Evolutionary conservation across 805 yeast genomes (phyloP).

Genomic region (Candida manassasensis): DNA sequence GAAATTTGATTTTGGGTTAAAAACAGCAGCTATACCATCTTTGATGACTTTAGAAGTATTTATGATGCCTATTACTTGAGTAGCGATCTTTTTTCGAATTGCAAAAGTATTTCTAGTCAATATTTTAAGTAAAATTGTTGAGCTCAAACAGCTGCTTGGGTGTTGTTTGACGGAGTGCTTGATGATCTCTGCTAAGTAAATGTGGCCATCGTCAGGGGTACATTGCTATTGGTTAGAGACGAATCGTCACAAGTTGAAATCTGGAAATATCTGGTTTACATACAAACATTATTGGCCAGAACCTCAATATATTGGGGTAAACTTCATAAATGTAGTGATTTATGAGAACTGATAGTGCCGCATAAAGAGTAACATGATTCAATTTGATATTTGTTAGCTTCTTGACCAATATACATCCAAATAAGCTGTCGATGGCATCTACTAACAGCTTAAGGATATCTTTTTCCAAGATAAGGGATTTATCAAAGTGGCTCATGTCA

Average conservation of each 20-base stretch:
- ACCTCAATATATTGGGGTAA: conserved; percentile 1
- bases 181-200: background rate
- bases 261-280: too few relatives aligned
- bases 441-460: too few relatives aligned
- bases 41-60: background rate
- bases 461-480: too few relatives aligned
- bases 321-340: background rate
- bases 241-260: background rate
- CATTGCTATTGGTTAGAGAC: conserved; percentile 6
- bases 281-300: conserved; percentile 10
- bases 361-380: background rate
- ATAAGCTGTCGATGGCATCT: background rate
- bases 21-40: background rate
- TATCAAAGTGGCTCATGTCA: too few relatives aligned
- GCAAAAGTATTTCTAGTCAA: background rate
- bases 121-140: background rate
- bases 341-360: conserved; percentile 3
- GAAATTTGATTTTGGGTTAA: background rate
- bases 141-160: background rate
- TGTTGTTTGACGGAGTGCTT: conserved; percentile 1
- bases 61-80: background rate
- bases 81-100: background rate
- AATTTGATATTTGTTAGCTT: background rate
- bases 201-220: conserved; percentile 3
- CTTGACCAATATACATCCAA: background rate